These are phyloP conservation scores for Penicillium fimorum DNA, from an alignment of 495 filamentous ascomycete genomes.

Conservation along the genomic window DNA sequence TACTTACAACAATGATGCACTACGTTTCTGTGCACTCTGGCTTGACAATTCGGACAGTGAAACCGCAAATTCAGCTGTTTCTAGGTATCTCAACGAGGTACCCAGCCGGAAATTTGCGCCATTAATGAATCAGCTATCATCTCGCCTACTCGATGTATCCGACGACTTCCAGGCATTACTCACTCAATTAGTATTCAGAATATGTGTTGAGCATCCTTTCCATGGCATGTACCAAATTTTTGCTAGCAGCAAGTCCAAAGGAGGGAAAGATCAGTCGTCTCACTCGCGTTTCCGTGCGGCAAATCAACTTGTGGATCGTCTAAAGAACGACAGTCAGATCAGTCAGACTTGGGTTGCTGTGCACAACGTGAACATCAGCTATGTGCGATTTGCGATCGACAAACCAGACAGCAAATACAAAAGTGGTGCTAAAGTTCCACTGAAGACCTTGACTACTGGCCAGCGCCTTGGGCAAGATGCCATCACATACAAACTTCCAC, in stretches of 20 bases:
- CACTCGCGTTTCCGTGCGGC: constrained; percentile 71
- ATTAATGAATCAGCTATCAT: constrained; percentile 94
- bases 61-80: constrained; percentile 74
- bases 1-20: constrained; percentile 79
- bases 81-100: constrained; percentile 64
- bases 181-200: constrained; percentile 66
- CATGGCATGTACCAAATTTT: constrained; percentile 97
- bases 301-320: constrained; percentile 56
- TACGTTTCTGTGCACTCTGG: constrained; percentile 96
- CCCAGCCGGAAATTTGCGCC: constrained; percentile 88
- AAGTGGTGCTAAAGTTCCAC: constrained; percentile 58
- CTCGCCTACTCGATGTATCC: constrained; percentile 69
- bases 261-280: constrained; percentile 68
- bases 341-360: constrained; percentile 61
- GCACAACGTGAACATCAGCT: constrained; percentile 68
- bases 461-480: constrained; percentile 54
- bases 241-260: constrained; percentile 66
- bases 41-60: constrained; percentile 72
- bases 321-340: constrained; percentile 52
- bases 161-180: constrained; percentile 74
- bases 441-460: constrained; percentile 59
- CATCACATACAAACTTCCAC: constrained; percentile 66
- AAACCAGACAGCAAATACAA: constrained; percentile 60
- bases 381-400: constrained; percentile 70
- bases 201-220: constrained; percentile 89